Evolutionary conservation across 768 basidiomycete genomes (phyloP).

Genomic region (Nidularia pulvinata): DNA sequence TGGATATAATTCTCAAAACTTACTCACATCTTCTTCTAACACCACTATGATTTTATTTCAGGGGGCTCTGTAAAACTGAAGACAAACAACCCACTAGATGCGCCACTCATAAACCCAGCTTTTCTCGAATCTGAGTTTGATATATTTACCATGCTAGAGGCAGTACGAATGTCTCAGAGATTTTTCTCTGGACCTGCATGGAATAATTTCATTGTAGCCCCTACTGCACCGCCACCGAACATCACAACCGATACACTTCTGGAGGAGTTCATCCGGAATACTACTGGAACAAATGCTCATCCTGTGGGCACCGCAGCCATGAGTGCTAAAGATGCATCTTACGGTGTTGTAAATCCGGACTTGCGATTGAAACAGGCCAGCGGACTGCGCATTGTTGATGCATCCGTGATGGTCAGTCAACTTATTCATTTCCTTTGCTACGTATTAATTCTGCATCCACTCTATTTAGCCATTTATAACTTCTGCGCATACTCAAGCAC

Average conservation of each 20-base stretch:
- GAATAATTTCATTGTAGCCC: conserved; percentile 17
- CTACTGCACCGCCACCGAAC: conserved; percentile 8
- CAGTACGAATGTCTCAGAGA: conserved; percentile 8
- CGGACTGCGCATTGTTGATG: conserved; percentile 32
- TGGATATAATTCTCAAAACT: background rate
- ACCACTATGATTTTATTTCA: conserved; percentile 2
- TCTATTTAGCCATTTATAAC: background rate
- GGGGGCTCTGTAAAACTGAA: conserved; percentile 28
- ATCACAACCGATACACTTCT: conserved; percentile 17
- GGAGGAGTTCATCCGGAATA: conserved; percentile 12
- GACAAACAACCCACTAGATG: conserved; percentile 38
- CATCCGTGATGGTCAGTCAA: conserved; percentile 22
- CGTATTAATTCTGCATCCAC: background rate
- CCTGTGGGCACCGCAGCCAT: conserved; percentile 24
- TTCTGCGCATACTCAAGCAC: background rate
- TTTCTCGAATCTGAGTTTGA: conserved; percentile 30
- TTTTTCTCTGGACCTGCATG: conserved; percentile 19
- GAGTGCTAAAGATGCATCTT: conserved; percentile 13
- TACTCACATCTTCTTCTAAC: background rate
- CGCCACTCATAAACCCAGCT: conserved; percentile 45
- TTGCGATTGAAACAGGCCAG: conserved; percentile 24
- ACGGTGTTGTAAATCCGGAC: conserved; percentile 29
- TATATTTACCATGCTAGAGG: conserved; percentile 17
- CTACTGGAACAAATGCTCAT: conserved; percentile 16
- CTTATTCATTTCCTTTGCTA: background rate